These are phyloP conservation scores for Rhododendron ferrugineum DNA, from an alignment of 148 eudicot genomes.

Conservation along the genomic window DNA sequence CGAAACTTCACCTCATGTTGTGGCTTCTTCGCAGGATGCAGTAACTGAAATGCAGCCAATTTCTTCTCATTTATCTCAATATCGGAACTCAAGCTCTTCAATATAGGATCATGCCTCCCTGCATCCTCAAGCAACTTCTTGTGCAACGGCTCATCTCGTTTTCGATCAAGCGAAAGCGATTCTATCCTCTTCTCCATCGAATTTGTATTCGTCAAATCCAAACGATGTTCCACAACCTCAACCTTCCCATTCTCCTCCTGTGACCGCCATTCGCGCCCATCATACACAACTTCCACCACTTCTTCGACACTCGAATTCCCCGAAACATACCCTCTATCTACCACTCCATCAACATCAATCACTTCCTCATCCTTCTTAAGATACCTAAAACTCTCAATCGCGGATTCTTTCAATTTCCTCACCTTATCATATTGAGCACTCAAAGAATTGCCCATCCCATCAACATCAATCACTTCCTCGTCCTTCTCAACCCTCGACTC, in stretches of 20 bases:
- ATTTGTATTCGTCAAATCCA: conserved; percentile 18
- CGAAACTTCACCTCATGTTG: conserved; percentile 36
- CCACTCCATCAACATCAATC: conserved; percentile 24
- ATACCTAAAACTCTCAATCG: conserved; percentile 19
- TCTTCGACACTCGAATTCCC: conserved; percentile 45
- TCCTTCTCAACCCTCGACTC: neutral
- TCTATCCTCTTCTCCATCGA: conserved; percentile 28
- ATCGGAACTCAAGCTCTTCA: conserved; percentile 26
- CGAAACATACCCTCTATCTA: conserved; percentile 16
- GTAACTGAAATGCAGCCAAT: conserved; percentile 9
- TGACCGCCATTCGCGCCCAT: conserved; percentile 23
- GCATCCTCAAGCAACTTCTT: conserved; percentile 35
- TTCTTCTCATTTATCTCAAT: conserved; percentile 35
- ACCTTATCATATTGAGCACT: neutral
- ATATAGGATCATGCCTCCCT: conserved; percentile 22
- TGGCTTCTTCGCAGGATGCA: conserved; percentile 34
- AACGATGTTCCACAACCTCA: conserved; percentile 19
- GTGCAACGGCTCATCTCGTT: conserved; percentile 25
- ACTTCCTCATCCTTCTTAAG: neutral
- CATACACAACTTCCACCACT: conserved; percentile 25
- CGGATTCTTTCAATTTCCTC: conserved; percentile 13
- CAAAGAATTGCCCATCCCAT: conserved; percentile 31
- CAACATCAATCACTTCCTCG: conserved; percentile 8
- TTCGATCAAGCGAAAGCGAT: conserved; percentile 17
- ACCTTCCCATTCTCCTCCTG: conserved; percentile 22